Base-by-base conservation (phyloP, 2,329 filamentous ascomycete genomes). In the Cladosporium cucumerinum region DNA sequence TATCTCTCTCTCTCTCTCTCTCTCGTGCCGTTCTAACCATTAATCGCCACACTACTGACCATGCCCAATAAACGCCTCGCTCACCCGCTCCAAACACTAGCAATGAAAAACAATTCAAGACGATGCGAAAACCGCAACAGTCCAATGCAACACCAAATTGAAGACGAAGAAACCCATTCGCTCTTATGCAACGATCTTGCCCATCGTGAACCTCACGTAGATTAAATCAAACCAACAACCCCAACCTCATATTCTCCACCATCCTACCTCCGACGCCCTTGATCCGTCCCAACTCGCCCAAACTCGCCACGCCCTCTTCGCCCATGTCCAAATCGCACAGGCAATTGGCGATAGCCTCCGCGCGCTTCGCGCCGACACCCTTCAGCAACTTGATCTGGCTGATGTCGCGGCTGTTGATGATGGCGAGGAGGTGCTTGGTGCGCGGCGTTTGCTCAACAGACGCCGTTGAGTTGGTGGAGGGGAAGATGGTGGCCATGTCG, bases 331-430 rank as follows among this genome's bases (percentile, higher is more conserved):
- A 75, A 68, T 82, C 81, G 34, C 80, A 77, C 14, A 84, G 69
- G 66, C 77, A 80, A 46, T 80, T 79, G 1, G 83, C 81, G 43
- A 84, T 84, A 12, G 77, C 78, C 65, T 83, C 80, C 2, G 90
- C 90, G 75, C 88, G 90, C 79, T 92, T 92, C 1, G 86, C 82
- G 0, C 90, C 90, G 12, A 93, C 87, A 1, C 90, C 90, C 46
- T 87, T 86, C 1, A 93, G 81, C 3, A 85, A 79, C 71, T 84
- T 85, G 76, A 93, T 92, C 72, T 85, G 81, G 16, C 79, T 79
- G 21, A 89, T 77, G 66, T 93, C 87, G 57, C 88, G 84, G 23
- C 88, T 91, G 79, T 93, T 93, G 77, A 93, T 85, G 71, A 92
- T 89, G 55, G 85, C 81, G 2, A 93, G 82, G 2, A 93, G 78